These are phyloP conservation scores for Trichoderma semiorbis DNA, from an alignment of 2,329 filamentous ascomycete species.

Conservation along the genomic window DNA sequence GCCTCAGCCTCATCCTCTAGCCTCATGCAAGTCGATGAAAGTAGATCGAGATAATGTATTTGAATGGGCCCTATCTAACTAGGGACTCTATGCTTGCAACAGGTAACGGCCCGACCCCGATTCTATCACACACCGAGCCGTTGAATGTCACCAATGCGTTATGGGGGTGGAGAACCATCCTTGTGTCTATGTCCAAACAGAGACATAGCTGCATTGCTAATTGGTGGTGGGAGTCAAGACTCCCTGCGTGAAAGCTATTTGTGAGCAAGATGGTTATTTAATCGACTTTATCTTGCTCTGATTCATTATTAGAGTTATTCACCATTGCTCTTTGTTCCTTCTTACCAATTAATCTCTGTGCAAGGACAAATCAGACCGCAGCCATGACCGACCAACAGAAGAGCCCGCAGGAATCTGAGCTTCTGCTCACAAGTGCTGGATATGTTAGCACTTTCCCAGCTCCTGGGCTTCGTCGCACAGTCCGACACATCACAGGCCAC, in stretches of 20 bases:
- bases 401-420: neutral
- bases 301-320: neutral
- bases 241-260: neutral
- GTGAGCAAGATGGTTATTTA: neutral
- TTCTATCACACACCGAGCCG: neutral
- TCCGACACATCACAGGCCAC: slow-evolving; percentile 21
- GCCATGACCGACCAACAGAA: slow-evolving; percentile 1
- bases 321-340: neutral
- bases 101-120: neutral
- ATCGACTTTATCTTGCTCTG: neutral
- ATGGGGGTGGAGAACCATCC: neutral
- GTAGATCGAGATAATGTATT: neutral
- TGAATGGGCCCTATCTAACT: neutral
- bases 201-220: neutral
- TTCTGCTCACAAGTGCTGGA: neutral
- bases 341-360: neutral
- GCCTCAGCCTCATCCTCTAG: neutral
- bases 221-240: neutral
- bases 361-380: neutral
- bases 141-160: neutral
- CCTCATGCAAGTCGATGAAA: neutral
- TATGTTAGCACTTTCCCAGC: slow-evolving; percentile 18
- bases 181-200: neutral
- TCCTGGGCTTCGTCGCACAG: slow-evolving; percentile 17
- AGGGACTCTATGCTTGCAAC: neutral